These are phyloP conservation scores for Helotiales sp. DNA, from an alignment of 2,329 filamentous ascomycete species.

Conservation along the genomic window DNA sequence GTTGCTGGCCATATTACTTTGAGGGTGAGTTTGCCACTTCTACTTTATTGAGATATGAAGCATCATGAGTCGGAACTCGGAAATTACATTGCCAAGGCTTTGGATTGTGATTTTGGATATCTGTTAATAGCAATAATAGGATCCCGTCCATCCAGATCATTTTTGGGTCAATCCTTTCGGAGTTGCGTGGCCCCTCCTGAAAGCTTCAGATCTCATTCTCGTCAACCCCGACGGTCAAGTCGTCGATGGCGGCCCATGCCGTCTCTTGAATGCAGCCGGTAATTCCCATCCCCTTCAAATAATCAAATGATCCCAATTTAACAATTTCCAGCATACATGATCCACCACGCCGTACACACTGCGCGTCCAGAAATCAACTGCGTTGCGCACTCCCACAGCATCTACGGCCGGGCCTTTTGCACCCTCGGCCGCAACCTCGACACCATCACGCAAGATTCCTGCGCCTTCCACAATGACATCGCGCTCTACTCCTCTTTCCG, in stretches of 20 bases:
- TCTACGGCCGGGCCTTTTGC: slow-evolving; percentile 66
- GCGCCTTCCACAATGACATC: slow-evolving; percentile 54
- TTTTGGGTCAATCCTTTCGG: slow-evolving; percentile 46
- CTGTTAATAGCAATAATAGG: slow-evolving; percentile 30
- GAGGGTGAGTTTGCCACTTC: slow-evolving; percentile 34
- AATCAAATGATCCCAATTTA: background rate
- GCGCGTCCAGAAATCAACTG: slow-evolving; percentile 63
- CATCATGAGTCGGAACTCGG: too few relatives aligned
- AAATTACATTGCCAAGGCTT: too few relatives aligned
- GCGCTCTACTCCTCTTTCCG: slow-evolving; percentile 51
- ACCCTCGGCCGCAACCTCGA: slow-evolving; percentile 63
- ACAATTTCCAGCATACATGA: slow-evolving; percentile 57
- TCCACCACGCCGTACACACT: slow-evolving; percentile 62
- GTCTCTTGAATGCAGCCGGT: slow-evolving; percentile 43
- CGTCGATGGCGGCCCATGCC: slow-evolving; percentile 60
- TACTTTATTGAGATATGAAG: background rate
- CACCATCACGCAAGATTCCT: slow-evolving; percentile 63
- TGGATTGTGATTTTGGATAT: background rate
- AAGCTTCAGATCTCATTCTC: slow-evolving; percentile 68
- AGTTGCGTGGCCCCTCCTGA: slow-evolving; percentile 52
- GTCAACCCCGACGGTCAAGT: slow-evolving; percentile 66
- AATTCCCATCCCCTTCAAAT: background rate
- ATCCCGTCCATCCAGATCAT: slow-evolving; percentile 43
- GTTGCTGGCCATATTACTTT: slow-evolving; percentile 53
- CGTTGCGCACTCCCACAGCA: slow-evolving; percentile 62